phyloP scores from a whole-genome alignment of 495 filamentous ascomycete species.

The Darksidea phi region DNA sequence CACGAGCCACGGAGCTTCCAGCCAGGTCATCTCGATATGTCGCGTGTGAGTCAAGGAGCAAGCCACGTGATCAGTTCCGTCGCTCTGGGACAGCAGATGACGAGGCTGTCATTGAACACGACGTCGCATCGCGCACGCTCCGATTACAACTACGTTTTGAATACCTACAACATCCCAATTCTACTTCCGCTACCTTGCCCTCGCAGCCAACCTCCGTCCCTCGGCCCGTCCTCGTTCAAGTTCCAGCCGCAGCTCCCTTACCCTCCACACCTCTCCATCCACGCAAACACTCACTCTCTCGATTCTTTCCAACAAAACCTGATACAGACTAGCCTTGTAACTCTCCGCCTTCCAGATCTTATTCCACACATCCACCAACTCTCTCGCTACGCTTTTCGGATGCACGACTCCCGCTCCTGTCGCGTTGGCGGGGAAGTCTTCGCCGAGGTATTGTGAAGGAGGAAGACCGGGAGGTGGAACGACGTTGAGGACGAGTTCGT shows the following conservation, averaged over 20 bases:
- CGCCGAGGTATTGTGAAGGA: constrained; percentile 8
- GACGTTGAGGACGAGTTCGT: constrained; percentile 34
- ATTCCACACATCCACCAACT: constrained; percentile 31
- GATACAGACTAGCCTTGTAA: constrained; percentile 15
- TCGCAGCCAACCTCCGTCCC: constrained; percentile 22
- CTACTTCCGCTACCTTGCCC: constrained; percentile 8
- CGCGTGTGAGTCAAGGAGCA: too few relatives aligned
- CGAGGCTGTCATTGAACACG: too few relatives aligned
- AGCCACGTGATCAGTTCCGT: too few relatives aligned
- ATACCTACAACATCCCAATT: too few relatives aligned
- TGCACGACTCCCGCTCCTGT: constrained; percentile 25
- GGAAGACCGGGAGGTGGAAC: constrained; percentile 25
- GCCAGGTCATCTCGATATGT: too few relatives aligned
- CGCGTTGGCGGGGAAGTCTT: constrained; percentile 9
- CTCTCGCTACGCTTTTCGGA: constrained; percentile 24
- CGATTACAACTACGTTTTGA: too few relatives aligned
- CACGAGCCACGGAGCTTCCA: too few relatives aligned
- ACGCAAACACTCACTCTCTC: constrained; percentile 30
- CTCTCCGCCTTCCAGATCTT: constrained; percentile 23
- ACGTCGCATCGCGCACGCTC: too few relatives aligned
- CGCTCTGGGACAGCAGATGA: too few relatives aligned
- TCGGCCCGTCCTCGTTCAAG: constrained; percentile 32
- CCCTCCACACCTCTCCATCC: constrained; percentile 22
- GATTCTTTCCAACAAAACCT: constrained; percentile 29
- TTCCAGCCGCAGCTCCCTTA: constrained; percentile 26